Percentiles rank a stretch among this genome's conserved stretches.
Conservation (phyloP, 2,329 filamentous ascomycete species). For the Cladosporium cucumerinum region DNA sequence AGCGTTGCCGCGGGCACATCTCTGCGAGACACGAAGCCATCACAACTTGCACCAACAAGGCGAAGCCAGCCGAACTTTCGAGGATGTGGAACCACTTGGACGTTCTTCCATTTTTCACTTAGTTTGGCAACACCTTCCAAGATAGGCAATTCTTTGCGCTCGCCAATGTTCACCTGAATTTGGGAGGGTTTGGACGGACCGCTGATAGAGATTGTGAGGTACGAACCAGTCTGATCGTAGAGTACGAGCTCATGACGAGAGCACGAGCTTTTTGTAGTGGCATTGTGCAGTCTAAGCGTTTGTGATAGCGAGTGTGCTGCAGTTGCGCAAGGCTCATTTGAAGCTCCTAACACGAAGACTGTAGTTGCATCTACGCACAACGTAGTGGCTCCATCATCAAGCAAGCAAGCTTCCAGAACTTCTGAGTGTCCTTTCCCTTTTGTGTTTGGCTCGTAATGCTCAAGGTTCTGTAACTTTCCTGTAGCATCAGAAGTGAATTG, state of each 20-base stretch:
- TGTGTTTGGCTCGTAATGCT: not conserved
- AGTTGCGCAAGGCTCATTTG: not conserved
- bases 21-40: conserved; percentile 10
- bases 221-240: not conserved
- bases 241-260: not conserved
- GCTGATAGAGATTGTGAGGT: not conserved
- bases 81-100: conserved; percentile 10
- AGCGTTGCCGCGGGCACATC: not conserved
- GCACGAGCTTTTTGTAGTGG: not conserved
- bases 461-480: not conserved
- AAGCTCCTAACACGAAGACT: not conserved
- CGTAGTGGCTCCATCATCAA: not conserved
- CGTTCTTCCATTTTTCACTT: not conserved
- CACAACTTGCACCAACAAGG: conserved; percentile 1
- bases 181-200: not conserved
- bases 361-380: not conserved
- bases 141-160: not conserved
- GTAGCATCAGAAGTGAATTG: not conserved
- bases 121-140: not conserved
- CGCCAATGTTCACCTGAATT: not conserved
- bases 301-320: not conserved
- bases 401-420: not conserved
- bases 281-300: not conserved
- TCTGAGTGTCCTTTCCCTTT: not conserved
- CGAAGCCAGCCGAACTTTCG: conserved; percentile 12